Percentiles rank a stretch among this genome's conserved stretches.
Conservation (phyloP, 192 early-diverging fungal species). For the Spizellomyces punctatus region DNA sequence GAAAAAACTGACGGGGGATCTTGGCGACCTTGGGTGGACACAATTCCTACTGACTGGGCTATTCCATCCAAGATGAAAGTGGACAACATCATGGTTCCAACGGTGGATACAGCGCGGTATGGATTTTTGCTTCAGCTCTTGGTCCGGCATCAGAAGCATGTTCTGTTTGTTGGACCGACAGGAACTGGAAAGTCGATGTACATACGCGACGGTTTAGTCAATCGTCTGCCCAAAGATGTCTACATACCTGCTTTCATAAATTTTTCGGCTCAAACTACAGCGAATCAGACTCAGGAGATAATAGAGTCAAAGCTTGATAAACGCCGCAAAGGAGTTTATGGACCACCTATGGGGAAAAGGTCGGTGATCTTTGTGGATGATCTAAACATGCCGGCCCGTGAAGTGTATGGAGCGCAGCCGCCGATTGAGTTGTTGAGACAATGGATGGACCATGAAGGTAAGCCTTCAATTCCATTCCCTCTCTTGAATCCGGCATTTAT, state of each 20-base stretch:
- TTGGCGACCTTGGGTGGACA: constrained; percentile 57
- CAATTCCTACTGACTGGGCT: constrained; percentile 42
- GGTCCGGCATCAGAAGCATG: constrained; percentile 49
- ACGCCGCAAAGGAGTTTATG: constrained; percentile 60
- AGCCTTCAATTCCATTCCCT: background rate
- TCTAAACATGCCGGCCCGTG: constrained; percentile 64
- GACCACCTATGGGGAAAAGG: constrained; percentile 58
- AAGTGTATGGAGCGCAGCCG: constrained; percentile 62
- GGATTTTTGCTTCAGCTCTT: constrained; percentile 54
- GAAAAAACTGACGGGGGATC: constrained; percentile 42
- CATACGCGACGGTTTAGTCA: constrained; percentile 56
- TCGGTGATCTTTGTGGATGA: constrained; percentile 63
- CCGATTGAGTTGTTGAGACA: constrained; percentile 64
- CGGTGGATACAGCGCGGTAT: constrained; percentile 61
- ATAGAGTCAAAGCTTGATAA: constrained; percentile 67
- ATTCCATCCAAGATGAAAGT: constrained; percentile 62
- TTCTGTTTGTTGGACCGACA: constrained; percentile 62
- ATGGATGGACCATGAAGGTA: constrained; percentile 62
- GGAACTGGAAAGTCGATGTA: constrained; percentile 69
- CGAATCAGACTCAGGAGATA: constrained; percentile 64
- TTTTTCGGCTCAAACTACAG: constrained; percentile 64
- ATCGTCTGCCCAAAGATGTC: constrained; percentile 47
- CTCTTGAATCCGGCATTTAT: background rate
- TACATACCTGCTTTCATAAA: constrained; percentile 59
- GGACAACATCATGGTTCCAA: constrained; percentile 62